Base-by-base conservation (phyloP, 768 basidiomycete genomes). In the Mycena rosella region DNA sequence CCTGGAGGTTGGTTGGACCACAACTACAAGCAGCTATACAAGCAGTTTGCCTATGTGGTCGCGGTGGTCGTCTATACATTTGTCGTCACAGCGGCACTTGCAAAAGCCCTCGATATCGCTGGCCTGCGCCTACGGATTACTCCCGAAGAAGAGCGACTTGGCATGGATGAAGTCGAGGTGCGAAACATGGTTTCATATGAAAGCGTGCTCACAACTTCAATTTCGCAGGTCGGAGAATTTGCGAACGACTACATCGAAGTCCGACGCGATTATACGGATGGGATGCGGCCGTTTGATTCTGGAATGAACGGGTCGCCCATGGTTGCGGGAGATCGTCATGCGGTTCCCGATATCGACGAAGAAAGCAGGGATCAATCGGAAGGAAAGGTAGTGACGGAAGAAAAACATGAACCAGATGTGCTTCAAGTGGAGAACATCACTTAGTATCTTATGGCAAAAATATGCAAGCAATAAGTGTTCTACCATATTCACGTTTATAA, bases 1-100 rank as follows among this genome's bases (percentile, higher is more conserved):
- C 71, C 75, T 2, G 91, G 90, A 18, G 92, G 92, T 18, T 95
- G 90, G 89, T 77, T 96, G 61, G 88, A 95, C 75, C 86, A 86
- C 58, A 84, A 91, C 78, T 94, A 87, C 86, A 90, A 89, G 72
- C 93, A 94, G 72, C 84, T 96, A 24, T 93, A 93, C 70, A 91
- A 90, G 72, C 93, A 95, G 64, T 80, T 95, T 63, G 85, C 86
- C 8, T 91, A 91, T 69, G 81, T 90, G 52, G 84, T 82, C 67
- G 88, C 90, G 47, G 80, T 83, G 40, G 86, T 84, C 67, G 81
- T 75, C 14, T 93, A 91, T 72, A 84, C 86, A 36, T 90, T 91
- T 70, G 86, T 87, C 58, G 82, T 85, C 47, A 91, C 91, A 10
- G 89, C 89, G 0, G 67, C 85, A 9, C 76, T 91, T n/a, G 88